Evolutionary conservation across 75 land plant species (phyloP), one percentile per base, ranked within the genome.

Genomic region (Adiantum capillusveneris): DNA sequence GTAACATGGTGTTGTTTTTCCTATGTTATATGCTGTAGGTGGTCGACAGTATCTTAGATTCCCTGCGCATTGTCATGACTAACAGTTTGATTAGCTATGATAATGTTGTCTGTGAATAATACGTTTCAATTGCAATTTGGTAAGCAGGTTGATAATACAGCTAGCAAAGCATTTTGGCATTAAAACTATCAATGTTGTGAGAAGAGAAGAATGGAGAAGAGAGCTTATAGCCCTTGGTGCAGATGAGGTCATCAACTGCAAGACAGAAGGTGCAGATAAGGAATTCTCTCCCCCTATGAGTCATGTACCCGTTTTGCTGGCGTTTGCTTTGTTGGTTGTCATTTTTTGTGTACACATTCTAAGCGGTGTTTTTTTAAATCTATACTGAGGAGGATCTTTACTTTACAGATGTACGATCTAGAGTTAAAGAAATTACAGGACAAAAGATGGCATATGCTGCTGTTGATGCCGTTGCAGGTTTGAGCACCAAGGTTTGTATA

Each of bases 181-280:
- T 46, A 66, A 73, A 39, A 73, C 75, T 14, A 74, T 74, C 51
- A 74, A 74, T 31, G 22, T 74, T 63, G 73, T 74, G 16, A 54
- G 76, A 26, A 65, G 76, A 5, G 55, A 71, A 17, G 72, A 74
- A 31, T 60, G 61, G 54, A 67, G 62, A 65, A 25, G 53, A 13
- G 75, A 73, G 48, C 65, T 73, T 1, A 54, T 22, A 18, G 64
- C 54, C 9, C 39, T 67, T 5, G 75, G 75, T 20, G 75, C 75
- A 18, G 75, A 73, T 55, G 75, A 52, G 45, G 75, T 73, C 20
- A 74, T 74, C 17, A 59, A 56, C 44, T 68, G 59, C 45, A 56
- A 18, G 0, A 57, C 41, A 2, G 76, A 74, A 57, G 39, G 59
- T 57, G 30, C 3, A 34, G 9, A n/a, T n/a, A n/a, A n/a, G n/a